Evolutionary conservation across 2,329 filamentous ascomycete species (phyloP), one percentile per base, ranked within the genome.

Genomic region (Nigrospora osmanthi): DNA sequence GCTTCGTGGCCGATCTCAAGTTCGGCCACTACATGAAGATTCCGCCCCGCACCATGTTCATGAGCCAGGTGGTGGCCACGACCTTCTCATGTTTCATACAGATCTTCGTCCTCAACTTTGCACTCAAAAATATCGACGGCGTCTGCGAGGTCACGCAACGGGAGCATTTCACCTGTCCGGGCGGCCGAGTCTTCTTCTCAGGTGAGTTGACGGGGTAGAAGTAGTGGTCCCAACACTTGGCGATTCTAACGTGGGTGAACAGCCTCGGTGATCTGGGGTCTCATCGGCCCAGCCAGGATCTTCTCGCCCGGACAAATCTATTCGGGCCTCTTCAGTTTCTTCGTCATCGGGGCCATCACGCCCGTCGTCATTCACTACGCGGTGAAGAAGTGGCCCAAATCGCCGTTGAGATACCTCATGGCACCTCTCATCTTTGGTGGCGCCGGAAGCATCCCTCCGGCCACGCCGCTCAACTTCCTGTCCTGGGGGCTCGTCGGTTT

Each of bases 21-120:
- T 79, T 85, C 38, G 83, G 79, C 6, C 83, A 87, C 57, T 87
- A 87, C 67, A 86, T 87, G 81, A 81, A 81, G 61, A 78, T 80
- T 11, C 30, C 40, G 3, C 41, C 45, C 13, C 70, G 79, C 15
- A 81, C 78, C 14, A 82, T 84, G 67, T 86, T 86, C 63, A 71
- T 76, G 63, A 72, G 73, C 5, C 82, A 86, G 58, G 73, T 85
- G 4, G 73, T 82, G 2, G 81, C 82, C 9, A 83, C 81, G 0
- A 76, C 83, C 0, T 72, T 83, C 55, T 81, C 80, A 1, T 83
- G 78, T 61, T 73, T 85, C 49, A 75, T 85, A 35, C 82, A 86
- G 58, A 73, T 86, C 45, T 60, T 72, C 4, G 80, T 85, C 4
- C 69, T 85, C 49, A 83, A 85, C 54, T 70, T 78, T 49, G 75